Evolutionary conservation across 176 grass and related monocot genomes (phyloP).

Genomic region (Areca catechu): DNA sequence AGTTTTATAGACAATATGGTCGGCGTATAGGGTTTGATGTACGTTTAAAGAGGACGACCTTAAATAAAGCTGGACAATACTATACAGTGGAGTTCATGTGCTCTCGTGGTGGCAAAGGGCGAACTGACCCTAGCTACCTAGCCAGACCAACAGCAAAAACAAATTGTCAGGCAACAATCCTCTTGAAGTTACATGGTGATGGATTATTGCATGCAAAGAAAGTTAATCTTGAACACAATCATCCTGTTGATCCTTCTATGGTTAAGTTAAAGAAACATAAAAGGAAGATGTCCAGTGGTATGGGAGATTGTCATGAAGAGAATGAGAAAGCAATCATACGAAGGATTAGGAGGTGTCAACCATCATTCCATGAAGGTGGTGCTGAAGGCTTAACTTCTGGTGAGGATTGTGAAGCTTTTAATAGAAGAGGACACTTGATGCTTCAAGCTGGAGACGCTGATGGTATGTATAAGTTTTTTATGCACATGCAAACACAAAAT

Average conservation of each 20-base stretch:
- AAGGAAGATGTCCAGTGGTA: too few species aligned
- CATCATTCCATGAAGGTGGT: too few species aligned
- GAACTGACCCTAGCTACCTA: conserved; percentile 9
- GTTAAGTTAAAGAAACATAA: too few species aligned
- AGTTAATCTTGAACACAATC: conserved; percentile 14
- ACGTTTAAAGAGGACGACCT: conserved; percentile 3
- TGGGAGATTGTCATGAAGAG: not conserved
- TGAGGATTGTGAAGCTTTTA: not conserved
- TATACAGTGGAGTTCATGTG: not conserved
- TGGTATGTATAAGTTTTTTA: conserved; percentile 22
- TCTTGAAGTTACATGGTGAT: conserved; percentile 4
- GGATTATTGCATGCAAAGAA: conserved; percentile 2
- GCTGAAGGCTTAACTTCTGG: too few species aligned
- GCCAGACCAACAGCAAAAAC: conserved; percentile 16
- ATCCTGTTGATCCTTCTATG: conserved; percentile 9
- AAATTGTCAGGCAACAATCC: conserved; percentile 10
- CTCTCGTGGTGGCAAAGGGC: conserved; percentile 6
- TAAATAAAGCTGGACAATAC: conserved; percentile 2
- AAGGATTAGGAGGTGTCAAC: too few species aligned
- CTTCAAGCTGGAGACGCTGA: conserved; percentile 18
- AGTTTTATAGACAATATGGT: conserved; percentile 12
- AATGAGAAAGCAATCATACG: too few species aligned
- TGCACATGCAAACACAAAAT: conserved; percentile 23
- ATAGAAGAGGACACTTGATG: conserved; percentile 2
- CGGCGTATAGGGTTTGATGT: conserved; percentile 8